Base-by-base conservation (phyloP, 208 protist genomes). In the Trypanosoma avium region DNA sequence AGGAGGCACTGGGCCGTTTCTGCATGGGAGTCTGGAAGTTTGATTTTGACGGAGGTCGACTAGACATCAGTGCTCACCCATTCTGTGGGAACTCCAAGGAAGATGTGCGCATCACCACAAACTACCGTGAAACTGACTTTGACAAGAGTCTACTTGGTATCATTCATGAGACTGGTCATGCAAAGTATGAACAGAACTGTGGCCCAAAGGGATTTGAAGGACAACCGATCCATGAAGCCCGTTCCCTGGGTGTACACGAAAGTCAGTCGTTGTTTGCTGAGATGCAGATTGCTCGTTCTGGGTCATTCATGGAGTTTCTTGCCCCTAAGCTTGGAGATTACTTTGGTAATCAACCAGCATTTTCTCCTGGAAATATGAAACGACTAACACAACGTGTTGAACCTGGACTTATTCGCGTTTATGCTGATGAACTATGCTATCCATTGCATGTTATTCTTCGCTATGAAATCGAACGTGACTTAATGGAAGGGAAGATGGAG, bases 381-480 rank as follows among this genome's bases (percentile, higher is more conserved):
- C 67, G 70, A 42, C 5, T 75, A 1, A 36, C 74, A 42, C 87
- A 86, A 55, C 54, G 43, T 2, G 89, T 95, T 19, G 22, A 84
- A 38, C 88, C 87, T 0, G 81, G 83, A 26, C 78, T 76, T 50
- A 97, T 96, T 40, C 89, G 93, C 36, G 68, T 97, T 33, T 58
- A 89, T 30, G 80, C 91, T 0, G 93, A 97, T 40, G 93, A 97
- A 79, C 71, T 96, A 15, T 91, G 82, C 67, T 97, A 97, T 79
- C 82, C 86, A 4, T 52, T 96, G 33, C 93, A 97, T 59, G 76
- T 97, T 35, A 90, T 96, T 48, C 63, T 97, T 38, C 79, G 93
- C 36, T 96, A 87, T 74, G 89, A 95, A 45, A 90, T 97, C n/a
- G 90, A 97, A 75, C 78, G 81, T 33, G 86, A 73, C 45, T 59